Evolutionary conservation across 2,329 filamentous ascomycete genomes (phyloP), one percentile per base, ranked within the genome.

Genomic region (Penicillium sp.): DNA sequence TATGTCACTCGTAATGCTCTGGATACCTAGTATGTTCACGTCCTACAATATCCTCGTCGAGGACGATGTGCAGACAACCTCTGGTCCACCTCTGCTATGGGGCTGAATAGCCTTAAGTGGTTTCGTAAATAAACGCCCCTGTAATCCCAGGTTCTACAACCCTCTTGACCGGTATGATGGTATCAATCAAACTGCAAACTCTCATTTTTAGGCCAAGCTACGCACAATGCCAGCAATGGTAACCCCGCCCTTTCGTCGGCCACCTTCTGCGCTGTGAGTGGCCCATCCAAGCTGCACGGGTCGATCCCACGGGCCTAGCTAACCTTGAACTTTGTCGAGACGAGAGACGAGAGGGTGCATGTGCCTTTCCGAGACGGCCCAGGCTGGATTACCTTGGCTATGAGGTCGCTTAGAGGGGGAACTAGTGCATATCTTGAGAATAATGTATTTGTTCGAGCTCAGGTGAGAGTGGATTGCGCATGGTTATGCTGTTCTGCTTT

Each of bases 231-330:
- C 25, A 25, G 25, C 25, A 4, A 25, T 5, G 25, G 25, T 31
- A 31, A n/a, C 53, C 54, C 58, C 53, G 48, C 48, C 42, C 5
- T 17, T 20, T 15, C 37, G 54, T 49, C 49, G 54, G 57, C 57
- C 58, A 17, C 12, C 34, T 25, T 10, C 34, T 41, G n/a, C 12
- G 38, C 41, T 58, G 17, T 58, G 41, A 47, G 22, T 37, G n/a
- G 49, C 48, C 25, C 34, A 35, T 20, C 43, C 39, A 22, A 8
- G 11, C 54, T 39, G 45, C 45, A 49, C 37, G 31, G 28, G 53
- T 57, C 49, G 48, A 53, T 60, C 41, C 35, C 39, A 59, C 58
- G 41, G 54, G 35, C 54, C 37, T 20, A 20, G 20, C 1, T 20
- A 20, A 20, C 20, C 20, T 20, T 20, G 20, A 20, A 20, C 20